Conservation (phyloP, 257 asterid genomes). For the Buddleja alternifolia region DNA sequence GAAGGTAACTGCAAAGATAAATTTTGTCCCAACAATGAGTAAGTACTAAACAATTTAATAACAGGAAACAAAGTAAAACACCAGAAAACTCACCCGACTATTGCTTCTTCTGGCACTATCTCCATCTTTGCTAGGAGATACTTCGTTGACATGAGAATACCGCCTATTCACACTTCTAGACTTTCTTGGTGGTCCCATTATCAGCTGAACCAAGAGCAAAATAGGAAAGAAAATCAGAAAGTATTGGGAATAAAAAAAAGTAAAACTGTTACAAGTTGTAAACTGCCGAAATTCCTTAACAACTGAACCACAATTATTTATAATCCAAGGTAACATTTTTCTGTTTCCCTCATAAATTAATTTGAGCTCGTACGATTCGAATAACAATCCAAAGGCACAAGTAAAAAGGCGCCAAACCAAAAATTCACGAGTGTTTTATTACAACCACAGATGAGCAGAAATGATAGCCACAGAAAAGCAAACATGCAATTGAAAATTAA, state of each 20-base stretch:
- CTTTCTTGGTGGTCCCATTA: slow-evolving; percentile 79
- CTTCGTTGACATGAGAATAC: slow-evolving; percentile 49
- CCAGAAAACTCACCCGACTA: slow-evolving; percentile 61
- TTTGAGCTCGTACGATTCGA: slow-evolving; percentile 17
- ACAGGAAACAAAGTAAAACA: slow-evolving; percentile 22
- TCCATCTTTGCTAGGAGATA: slow-evolving; percentile 67
- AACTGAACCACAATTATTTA: slow-evolving; percentile 1
- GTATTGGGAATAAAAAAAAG: background rate
- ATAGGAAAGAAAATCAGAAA: slow-evolving; percentile 7
- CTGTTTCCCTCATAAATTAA: slow-evolving; percentile 11
- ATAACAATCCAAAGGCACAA: slow-evolving; percentile 13
- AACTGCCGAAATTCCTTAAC: slow-evolving; percentile 3
- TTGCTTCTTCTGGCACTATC: slow-evolving; percentile 55
- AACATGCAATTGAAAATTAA: background rate
- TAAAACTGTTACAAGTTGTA: slow-evolving; percentile 2
- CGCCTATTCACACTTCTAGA: slow-evolving; percentile 60
- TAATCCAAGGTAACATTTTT: slow-evolving; percentile 7
- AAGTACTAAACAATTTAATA: slow-evolving; percentile 6
- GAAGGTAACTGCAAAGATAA: slow-evolving; percentile 1
- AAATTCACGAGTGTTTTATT: slow-evolving; percentile 7
- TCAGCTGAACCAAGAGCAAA: slow-evolving; percentile 37
- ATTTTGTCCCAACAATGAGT: background rate
- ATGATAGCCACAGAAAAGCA: background rate
- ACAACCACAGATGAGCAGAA: background rate
- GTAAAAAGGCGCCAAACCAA: slow-evolving; percentile 20